A percentile compares a stretch with the other conserved stretches of the same genome.
Evolutionary conservation across 768 basidiomycete genomes (phyloP).

Genomic region (Suillus alpinus): DNA sequence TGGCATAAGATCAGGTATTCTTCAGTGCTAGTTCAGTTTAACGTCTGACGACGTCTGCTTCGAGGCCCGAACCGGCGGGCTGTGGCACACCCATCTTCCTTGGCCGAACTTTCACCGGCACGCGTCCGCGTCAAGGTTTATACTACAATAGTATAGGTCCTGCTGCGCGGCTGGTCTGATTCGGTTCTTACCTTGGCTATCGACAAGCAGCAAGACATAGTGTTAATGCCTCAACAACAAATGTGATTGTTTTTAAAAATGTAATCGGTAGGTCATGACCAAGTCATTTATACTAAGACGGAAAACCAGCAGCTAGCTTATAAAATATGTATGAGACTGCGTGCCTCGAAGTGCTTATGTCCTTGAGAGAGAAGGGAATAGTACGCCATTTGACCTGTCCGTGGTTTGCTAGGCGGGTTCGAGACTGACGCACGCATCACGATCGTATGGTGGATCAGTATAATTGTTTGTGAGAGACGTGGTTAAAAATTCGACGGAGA

Average conservation of each 20-base stretch:
- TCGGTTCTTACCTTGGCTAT: not conserved
- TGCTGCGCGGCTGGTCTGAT: not conserved
- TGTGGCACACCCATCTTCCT: not conserved
- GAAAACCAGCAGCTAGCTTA: not conserved
- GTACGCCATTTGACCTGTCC: not conserved
- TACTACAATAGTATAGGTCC: not conserved
- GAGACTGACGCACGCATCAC: not conserved
- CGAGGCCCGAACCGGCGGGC: not conserved
- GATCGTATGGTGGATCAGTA: not conserved
- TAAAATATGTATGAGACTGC: not conserved
- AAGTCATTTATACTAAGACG: not conserved
- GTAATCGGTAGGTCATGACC: not conserved
- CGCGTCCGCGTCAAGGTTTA: not conserved
- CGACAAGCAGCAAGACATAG: not conserved
- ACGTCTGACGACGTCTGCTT: too few species aligned
- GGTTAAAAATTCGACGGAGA: too few species aligned
- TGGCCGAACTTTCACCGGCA: not conserved
- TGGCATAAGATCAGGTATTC: not conserved
- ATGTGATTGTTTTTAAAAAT: not conserved
- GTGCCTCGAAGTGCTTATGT: not conserved
- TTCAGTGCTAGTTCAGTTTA: too few species aligned
- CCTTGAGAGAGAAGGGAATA: not conserved
- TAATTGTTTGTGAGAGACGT: too few species aligned
- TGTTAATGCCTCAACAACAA: not conserved
- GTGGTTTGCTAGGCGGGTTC: not conserved